Evolutionary conservation across 768 basidiomycete genomes (phyloP), one percentile per base, ranked within the genome.

Genomic region (Termitomyces sp.): DNA sequence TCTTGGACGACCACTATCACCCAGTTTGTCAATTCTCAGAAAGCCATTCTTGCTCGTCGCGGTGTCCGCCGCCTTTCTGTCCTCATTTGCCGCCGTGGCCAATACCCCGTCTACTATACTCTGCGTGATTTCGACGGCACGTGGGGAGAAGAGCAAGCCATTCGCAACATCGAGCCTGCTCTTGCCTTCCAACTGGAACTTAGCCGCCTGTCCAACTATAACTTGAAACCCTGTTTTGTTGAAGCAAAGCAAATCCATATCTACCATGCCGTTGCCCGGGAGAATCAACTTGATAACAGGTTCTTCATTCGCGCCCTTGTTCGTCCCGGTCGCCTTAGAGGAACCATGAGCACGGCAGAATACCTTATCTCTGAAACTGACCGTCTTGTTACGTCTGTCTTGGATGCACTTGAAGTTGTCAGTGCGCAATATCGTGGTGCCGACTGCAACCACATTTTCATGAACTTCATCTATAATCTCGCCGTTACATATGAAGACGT

Each of bases 331-430:
- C 91, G 96, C 59, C 85, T 98, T 40, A 86, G 90, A 45, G 94
- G 94, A 38, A 85, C 84, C 55, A 94, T 98, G 90, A 94, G 88
- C 73, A 94, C 88, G 56, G 91, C 94, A n/a, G 91, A 98, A 75
- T 99, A 98, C 77, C 89, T 99, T 70, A 92, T 99, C 66, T 97
- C 96, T 1, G 97, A 99, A 79, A 96, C 96, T 12, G 97, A 99
- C 70, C 91, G 97, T 50, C 86, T 98, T 12, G 92, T 98, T 63
- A 96, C 93, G 46, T 90, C 86, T 69, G 87, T 98, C 67, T 81
- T 99, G 63, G 97, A 99, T 74, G 91, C 96, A 2, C 83, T 98
- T 36, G 96, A 98, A 73, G 90, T 98, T 58, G 94, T 96, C 70
- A 88, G 85, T 67, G 92, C 92, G 8, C 85, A 94, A 68, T 83